These are phyloP conservation scores for Thraustotheca clavata DNA, from an alignment of 352 stramenopile species.

Conservation along the genomic window DNA sequence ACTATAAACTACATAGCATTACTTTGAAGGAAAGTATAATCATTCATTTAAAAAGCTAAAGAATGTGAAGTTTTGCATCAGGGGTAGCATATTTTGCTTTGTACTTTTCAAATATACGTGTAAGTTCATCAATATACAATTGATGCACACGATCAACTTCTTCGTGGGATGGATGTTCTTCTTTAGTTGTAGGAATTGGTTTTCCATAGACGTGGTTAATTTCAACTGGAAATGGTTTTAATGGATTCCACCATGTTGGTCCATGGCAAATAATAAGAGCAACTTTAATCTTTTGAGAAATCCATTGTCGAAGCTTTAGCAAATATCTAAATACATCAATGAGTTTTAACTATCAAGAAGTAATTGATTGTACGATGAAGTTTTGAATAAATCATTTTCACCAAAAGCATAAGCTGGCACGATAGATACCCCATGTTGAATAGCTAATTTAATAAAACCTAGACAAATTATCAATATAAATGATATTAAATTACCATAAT, in stretches of 20 bases:
- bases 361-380: slow-evolving; percentile 37
- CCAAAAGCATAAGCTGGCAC: slow-evolving; percentile 75
- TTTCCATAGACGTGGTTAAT: slow-evolving; percentile 71
- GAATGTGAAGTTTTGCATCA: slow-evolving; percentile 43
- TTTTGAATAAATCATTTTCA: slow-evolving; percentile 76
- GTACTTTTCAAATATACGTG: slow-evolving; percentile 78
- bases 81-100: slow-evolving; percentile 64
- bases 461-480: not conserved
- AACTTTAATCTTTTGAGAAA: slow-evolving; percentile 55
- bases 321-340: slow-evolving; percentile 31
- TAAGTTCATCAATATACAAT: slow-evolving; percentile 55
- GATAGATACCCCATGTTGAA: slow-evolving; percentile 66
- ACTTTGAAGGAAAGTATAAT: too few species aligned
- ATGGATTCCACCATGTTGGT: slow-evolving; percentile 44
- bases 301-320: slow-evolving; percentile 56
- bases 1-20: too few species aligned
- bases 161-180: slow-evolving; percentile 41
- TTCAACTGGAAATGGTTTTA: slow-evolving; percentile 44
- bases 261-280: slow-evolving; percentile 57
- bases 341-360: not conserved
- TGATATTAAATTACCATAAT: not conserved
- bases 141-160: slow-evolving; percentile 61
- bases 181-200: slow-evolving; percentile 56
- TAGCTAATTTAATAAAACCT: slow-evolving; percentile 60
- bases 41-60: slow-evolving; percentile 28